Percentiles rank a stretch among this genome's conserved stretches.
phyloP scores from a whole-genome alignment of 371 early-diverging fungal species.

The Umbelopsis sp. region DNA sequence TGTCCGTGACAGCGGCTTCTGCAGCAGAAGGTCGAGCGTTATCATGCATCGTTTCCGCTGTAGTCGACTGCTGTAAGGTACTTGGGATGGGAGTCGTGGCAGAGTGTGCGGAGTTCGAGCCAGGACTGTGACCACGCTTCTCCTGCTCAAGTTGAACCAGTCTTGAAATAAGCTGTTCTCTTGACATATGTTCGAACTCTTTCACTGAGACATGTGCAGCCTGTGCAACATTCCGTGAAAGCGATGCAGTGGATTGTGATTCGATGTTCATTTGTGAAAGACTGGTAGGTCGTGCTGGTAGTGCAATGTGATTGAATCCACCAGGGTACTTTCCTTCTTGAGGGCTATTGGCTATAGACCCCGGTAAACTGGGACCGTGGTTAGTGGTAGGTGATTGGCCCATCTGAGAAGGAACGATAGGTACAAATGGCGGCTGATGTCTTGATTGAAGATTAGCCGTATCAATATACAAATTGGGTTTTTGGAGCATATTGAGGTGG shows the following conservation, averaged over 20 bases:
- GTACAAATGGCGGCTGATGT: conserved; percentile 1
- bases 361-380: conserved; percentile 9
- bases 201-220: conserved; percentile 17
- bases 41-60: neutral
- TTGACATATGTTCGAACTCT: conserved; percentile 26
- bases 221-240: conserved; percentile 15
- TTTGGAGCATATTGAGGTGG: conserved; percentile 29
- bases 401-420: conserved; percentile 11
- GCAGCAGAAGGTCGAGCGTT: neutral
- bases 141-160: conserved; percentile 33
- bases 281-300: conserved; percentile 1
- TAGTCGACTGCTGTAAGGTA: conserved; percentile 1
- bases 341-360: neutral
- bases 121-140: conserved; percentile 20
- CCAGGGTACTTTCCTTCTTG: neutral
- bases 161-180: conserved; percentile 35
- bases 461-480: conserved; percentile 19
- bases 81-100: conserved; percentile 5
- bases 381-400: neutral
- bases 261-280: conserved; percentile 8
- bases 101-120: conserved; percentile 1
- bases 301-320: neutral
- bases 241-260: conserved; percentile 1
- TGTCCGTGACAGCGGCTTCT: conserved; percentile 13
- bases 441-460: conserved; percentile 10